Percentiles rank a stretch among this genome's conserved stretches.
Evolutionary conservation across 257 asterid genomes (phyloP).

Genomic region (Forsythia suspensa): DNA sequence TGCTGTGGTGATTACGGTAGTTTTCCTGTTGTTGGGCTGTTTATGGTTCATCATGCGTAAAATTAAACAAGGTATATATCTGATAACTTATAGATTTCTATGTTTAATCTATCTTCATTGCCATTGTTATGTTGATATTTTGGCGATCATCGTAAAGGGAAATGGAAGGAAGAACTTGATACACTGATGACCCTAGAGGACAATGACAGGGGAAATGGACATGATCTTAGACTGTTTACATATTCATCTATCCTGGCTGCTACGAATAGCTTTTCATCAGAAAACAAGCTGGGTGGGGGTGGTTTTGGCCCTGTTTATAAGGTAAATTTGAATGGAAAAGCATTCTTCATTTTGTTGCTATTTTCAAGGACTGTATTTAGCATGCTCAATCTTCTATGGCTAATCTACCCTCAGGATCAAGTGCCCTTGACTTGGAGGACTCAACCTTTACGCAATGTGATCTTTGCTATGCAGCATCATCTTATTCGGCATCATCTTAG

Average conservation of each 20-base stretch:
- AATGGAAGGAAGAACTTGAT: constrained; percentile 27
- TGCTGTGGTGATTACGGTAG: constrained; percentile 14
- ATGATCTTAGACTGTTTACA: constrained; percentile 45
- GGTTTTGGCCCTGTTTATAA: constrained; percentile 66
- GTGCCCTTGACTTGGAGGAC: too few species aligned
- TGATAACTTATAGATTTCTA: neutral
- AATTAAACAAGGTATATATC: constrained; percentile 20
- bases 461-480: too few species aligned
- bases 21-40: constrained; percentile 22
- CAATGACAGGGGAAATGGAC: constrained; percentile 19
- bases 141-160: constrained; percentile 25
- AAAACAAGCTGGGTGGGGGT: constrained; percentile 57
- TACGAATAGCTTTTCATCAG: constrained; percentile 44
- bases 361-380: neutral
- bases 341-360: neutral
- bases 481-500: too few species aligned
- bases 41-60: constrained; percentile 19
- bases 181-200: constrained; percentile 39
- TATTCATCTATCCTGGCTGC: constrained; percentile 47
- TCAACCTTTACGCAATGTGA: too few species aligned
- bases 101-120: neutral
- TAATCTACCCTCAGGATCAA: too few species aligned
- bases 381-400: neutral
- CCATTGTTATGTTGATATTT: neutral
- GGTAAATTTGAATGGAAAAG: constrained; percentile 21